Evolutionary conservation across 345 rosid genomes (phyloP).

Genomic region (Populus simonii): DNA sequence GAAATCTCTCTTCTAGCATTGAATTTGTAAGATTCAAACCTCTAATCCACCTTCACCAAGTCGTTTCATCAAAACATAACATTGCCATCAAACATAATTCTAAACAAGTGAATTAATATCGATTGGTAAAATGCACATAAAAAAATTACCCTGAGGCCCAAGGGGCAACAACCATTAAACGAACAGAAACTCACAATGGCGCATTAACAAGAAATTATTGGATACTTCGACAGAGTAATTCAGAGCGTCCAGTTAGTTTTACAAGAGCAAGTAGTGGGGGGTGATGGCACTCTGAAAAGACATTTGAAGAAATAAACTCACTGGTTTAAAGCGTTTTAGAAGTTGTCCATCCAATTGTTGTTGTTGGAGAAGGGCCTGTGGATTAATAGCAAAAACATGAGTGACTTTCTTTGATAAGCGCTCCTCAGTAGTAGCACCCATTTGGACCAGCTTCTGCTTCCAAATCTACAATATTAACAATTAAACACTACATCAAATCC

Average conservation of each 20-base stretch:
- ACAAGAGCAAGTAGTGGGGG: too few species aligned
- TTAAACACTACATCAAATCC: neutral
- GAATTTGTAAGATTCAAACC: neutral
- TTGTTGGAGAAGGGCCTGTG: slow-evolving; percentile 41
- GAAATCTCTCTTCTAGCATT: neutral
- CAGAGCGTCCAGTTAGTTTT: too few species aligned
- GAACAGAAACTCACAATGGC: neutral
- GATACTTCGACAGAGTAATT: too few species aligned
- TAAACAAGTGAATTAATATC: too few species aligned
- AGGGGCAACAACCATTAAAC: neutral
- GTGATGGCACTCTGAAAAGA: neutral
- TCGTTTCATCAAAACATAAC: neutral
- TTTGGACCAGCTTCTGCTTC: slow-evolving; percentile 83
- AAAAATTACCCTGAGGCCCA: too few species aligned
- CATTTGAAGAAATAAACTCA: slow-evolving; percentile 22
- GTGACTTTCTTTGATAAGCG: slow-evolving; percentile 52
- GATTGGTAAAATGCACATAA: too few species aligned
- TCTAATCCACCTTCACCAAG: neutral
- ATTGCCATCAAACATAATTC: neutral
- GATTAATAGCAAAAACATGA: slow-evolving; percentile 58
- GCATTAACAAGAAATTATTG: too few species aligned
- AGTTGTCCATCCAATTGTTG: slow-evolving; percentile 33
- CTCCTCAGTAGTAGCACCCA: slow-evolving; percentile 66
- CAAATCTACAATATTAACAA: slow-evolving; percentile 47
- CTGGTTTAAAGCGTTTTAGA: slow-evolving; percentile 55